Conservation (phyloP, 1,284 basidiomycete genomes). For the Polyporus tsugae region DNA sequence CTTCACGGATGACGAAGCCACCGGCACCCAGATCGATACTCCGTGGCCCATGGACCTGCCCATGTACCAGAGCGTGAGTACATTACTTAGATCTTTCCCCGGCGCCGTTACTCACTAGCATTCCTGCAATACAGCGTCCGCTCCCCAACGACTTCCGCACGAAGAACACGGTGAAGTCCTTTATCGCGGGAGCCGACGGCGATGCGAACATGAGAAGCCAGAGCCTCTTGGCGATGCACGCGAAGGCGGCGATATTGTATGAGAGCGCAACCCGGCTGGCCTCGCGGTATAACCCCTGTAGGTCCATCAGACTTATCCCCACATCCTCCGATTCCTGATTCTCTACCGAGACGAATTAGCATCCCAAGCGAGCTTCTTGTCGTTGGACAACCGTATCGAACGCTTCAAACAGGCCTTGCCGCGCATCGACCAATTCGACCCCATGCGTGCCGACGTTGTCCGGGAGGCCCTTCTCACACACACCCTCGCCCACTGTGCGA, state of each 20-base stretch:
- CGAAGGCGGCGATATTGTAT: constrained; percentile 49
- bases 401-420: constrained; percentile 40
- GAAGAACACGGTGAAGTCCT: constrained; percentile 42
- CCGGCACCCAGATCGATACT: constrained; percentile 47
- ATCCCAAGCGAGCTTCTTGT: constrained; percentile 39
- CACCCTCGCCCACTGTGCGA: constrained; percentile 45
- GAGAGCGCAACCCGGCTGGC: constrained; percentile 44
- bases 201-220: constrained; percentile 34
- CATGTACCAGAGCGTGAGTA: constrained; percentile 41
- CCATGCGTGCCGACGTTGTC: constrained; percentile 28
- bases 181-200: constrained; percentile 39
- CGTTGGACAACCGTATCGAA: constrained; percentile 43
- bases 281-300: constrained; percentile 38
- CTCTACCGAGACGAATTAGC: constrained; percentile 28
- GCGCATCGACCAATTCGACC: constrained; percentile 29
- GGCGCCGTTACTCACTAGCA: background rate
- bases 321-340: constrained; percentile 9
- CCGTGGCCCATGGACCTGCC: constrained; percentile 52
- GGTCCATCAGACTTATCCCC: constrained; percentile 16
- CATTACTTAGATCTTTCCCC: background rate
- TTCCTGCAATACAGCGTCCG: constrained; percentile 25
- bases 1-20: constrained; percentile 41
- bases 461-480: constrained; percentile 44
- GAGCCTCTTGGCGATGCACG: constrained; percentile 41
- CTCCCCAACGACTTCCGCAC: constrained; percentile 35